These are phyloP conservation scores for Sinapis alba DNA, from an alignment of 441 rosid genomes.

Conservation along the genomic window DNA sequence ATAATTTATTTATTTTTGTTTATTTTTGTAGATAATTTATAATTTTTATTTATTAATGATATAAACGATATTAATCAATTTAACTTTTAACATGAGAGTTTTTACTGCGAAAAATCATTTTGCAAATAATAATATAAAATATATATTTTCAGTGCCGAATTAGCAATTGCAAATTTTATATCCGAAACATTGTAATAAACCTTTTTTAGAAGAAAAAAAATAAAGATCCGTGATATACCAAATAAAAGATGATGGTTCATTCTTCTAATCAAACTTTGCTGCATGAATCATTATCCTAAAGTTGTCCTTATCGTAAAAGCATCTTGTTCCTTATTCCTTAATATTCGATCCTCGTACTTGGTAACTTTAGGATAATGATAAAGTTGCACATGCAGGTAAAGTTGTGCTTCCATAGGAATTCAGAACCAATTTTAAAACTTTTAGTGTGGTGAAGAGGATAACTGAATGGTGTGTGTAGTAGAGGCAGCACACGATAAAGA, in stretches of 20 bases:
- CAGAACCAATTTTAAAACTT: neutral
- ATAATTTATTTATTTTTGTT: too few species aligned
- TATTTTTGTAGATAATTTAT: too few species aligned
- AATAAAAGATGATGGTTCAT: neutral
- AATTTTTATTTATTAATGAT: too few species aligned
- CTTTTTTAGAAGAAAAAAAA: neutral
- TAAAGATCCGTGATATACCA: neutral
- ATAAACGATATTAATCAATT: too few species aligned
- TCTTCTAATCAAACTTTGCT: neutral
- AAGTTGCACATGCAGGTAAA: neutral
- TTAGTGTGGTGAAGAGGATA: neutral
- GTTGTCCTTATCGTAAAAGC: constrained; percentile 1
- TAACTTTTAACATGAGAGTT: too few species aligned
- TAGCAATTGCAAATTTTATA: too few species aligned
- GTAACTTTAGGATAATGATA: too few species aligned
- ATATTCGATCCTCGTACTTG: neutral
- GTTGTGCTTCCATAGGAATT: neutral
- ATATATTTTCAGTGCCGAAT: too few species aligned
- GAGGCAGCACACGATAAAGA: neutral
- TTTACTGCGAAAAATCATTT: too few species aligned
- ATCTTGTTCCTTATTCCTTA: constrained; percentile 16
- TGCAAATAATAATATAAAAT: too few species aligned
- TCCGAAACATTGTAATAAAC: neutral
- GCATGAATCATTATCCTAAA: neutral
- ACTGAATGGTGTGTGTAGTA: neutral